A percentile compares a stretch with the other conserved stretches of the same genome.
Conservation (phyloP, 1,284 basidiomycete species). For the Cryptococcus deneoformans region DNA sequence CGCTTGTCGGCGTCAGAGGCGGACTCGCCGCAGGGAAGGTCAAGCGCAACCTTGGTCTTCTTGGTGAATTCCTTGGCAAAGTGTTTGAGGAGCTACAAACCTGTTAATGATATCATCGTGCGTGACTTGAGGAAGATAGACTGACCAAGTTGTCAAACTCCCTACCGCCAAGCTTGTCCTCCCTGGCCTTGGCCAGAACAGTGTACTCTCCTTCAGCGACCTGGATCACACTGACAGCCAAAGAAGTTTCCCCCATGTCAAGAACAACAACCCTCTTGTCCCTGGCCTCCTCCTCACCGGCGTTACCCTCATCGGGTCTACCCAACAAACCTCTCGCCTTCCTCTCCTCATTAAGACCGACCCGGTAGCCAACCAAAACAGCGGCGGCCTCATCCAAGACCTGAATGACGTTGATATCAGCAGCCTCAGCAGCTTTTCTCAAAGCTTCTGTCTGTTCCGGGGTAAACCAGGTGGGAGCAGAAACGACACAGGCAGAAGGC, state of each 20-base stretch:
- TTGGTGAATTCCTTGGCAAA: slow-evolving; percentile 98
- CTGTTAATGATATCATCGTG: slow-evolving; percentile 2
- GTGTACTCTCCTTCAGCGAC: slow-evolving; percentile 57
- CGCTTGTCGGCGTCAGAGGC: slow-evolving; percentile 66
- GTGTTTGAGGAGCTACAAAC: slow-evolving; percentile 70
- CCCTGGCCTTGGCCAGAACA: slow-evolving; percentile 53
- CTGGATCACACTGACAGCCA: slow-evolving; percentile 54
- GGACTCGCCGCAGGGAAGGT: slow-evolving; percentile 57
- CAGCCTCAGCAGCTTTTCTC: slow-evolving; percentile 69
- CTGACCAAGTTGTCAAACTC: slow-evolving; percentile 53
- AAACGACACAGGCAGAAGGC: slow-evolving; percentile 78
- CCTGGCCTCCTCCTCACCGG: slow-evolving; percentile 50
- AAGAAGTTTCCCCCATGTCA: slow-evolving; percentile 59
- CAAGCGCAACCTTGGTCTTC: slow-evolving; percentile 81
- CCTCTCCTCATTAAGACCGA: slow-evolving; percentile 46
- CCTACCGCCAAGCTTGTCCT: slow-evolving; percentile 55
- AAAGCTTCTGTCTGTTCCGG: slow-evolving; percentile 68
- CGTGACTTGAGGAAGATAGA: slow-evolving; percentile 10
- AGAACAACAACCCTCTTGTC: slow-evolving; percentile 58
- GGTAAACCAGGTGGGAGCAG: slow-evolving; percentile 74
- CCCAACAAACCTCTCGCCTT: slow-evolving; percentile 47
- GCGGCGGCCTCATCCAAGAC: slow-evolving; percentile 83
- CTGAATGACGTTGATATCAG: slow-evolving; percentile 78
- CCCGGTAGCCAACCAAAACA: slow-evolving; percentile 54
- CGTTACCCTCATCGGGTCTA: slow-evolving; percentile 49